Evolutionary conservation across 768 basidiomycete genomes (phyloP).

Genomic region (Boletus tomentosulus): DNA sequence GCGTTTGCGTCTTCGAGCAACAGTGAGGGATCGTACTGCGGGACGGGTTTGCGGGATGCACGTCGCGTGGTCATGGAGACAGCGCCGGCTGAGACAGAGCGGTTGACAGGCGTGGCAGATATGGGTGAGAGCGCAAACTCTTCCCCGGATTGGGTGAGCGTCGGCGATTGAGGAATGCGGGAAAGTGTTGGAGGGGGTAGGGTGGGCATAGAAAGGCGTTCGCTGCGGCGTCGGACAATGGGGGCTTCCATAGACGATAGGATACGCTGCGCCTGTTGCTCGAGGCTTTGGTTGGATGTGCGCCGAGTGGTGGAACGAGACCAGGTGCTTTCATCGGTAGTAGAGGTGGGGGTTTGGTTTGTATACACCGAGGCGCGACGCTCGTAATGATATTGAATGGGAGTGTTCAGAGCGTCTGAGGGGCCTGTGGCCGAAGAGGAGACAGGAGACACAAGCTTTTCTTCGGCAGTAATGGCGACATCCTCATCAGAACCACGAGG

Average conservation of each 20-base stretch:
- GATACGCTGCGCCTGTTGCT: conserved; percentile 30
- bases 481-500: conserved; percentile 24
- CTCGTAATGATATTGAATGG: conserved; percentile 12
- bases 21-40: conserved; percentile 40
- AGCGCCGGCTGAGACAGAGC: conserved; percentile 26
- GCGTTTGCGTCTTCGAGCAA: conserved; percentile 19
- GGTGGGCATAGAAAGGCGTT: conserved; percentile 29
- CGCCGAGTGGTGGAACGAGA: conserved; percentile 7
- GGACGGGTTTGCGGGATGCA: conserved; percentile 53
- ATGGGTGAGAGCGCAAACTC: conserved; percentile 31
- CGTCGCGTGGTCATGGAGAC: conserved; percentile 27
- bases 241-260: conserved; percentile 31
- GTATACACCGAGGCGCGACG: conserved; percentile 21
- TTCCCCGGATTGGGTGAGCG: conserved; percentile 14
- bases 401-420: conserved; percentile 17
- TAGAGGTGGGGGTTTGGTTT: conserved; percentile 5
- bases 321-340: conserved; percentile 3
- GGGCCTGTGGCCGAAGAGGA: conserved; percentile 15
- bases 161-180: conserved; percentile 15
- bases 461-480: conserved; percentile 11
- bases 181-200: conserved; percentile 13
- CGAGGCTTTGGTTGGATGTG: conserved; percentile 19
- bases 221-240: conserved; percentile 18
- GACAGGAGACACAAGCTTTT: conserved; percentile 20
- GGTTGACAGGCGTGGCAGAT: conserved; percentile 18